Base-by-base conservation (phyloP, 2,329 filamentous ascomycete genomes). In the Sclerotinia borealis region DNA sequence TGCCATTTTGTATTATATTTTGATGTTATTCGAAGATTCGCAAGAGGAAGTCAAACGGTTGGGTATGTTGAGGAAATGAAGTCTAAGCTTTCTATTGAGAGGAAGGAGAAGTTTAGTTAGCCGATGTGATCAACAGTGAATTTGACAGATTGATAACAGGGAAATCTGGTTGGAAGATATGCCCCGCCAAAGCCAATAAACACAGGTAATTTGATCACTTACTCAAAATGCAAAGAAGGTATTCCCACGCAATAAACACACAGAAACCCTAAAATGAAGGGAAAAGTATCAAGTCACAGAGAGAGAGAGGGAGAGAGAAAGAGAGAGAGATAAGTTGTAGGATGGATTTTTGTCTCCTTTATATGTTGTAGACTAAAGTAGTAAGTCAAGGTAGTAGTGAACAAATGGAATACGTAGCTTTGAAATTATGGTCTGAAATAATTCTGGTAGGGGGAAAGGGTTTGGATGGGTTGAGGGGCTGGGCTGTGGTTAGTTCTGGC, bases 1-100 rank as follows among this genome's bases (percentile, higher is more conserved):
- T 68, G 90, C 87, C 89, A 93, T 93, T 48, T 41, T 69, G 59
- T 48, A 29, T 56, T 64, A 25, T 45, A n/a, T 51, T 45, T 43
- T 34, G 27, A 41, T 29, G 27, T 9, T 50, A 29, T 59, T 51
- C 34, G 54, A 63, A 31, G 34, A 31, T 60, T 43, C 19, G 61
- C 27, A 52, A 41, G 19, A 31, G 11, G 36, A 43, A 52, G 58
- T 61, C 10, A 22, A 52, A 61, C 15, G 34, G 43, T 31, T 52
- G 48, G 25, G 36, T 29, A 47, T 34, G 34, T 50, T 11, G 54
- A 59, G 47, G 55, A 52, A 37, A 37, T 48, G 34, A 31, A 58
- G 17, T 48, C 41, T 36, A 63, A 59, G 47, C 37, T 59, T 43
- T 59, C 39, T 50, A 22, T 34, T 34, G 54, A 54, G 48, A 36